Evolutionary conservation across 2,329 filamentous ascomycete species (phyloP).

Genomic region (Tolypocladium tropicale): DNA sequence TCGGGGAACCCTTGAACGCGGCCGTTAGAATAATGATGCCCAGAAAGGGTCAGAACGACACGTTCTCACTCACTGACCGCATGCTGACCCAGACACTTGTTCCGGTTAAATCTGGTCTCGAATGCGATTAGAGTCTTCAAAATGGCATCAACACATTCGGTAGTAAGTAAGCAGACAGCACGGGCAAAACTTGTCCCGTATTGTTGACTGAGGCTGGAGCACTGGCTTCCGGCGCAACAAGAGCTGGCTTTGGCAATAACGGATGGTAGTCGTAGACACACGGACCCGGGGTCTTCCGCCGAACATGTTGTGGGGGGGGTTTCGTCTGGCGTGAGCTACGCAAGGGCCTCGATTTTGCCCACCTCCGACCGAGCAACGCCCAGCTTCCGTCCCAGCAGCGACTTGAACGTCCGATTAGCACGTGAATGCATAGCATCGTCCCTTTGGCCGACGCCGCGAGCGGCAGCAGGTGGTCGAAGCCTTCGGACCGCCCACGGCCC

Average conservation of each 20-base stretch:
- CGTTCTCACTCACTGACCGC: not conserved
- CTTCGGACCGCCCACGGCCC: not conserved
- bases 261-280: not conserved
- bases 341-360: not conserved
- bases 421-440: not conserved
- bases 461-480: not conserved
- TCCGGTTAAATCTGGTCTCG: not conserved
- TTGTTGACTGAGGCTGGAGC: not conserved
- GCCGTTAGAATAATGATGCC: no score
- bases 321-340: not conserved
- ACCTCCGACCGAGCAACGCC: not conserved
- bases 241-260: not conserved
- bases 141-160: no score
- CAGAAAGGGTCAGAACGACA: not conserved
- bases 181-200: not conserved
- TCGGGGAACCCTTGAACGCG: not conserved
- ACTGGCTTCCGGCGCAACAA: not conserved
- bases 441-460: not conserved
- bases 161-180: not conserved
- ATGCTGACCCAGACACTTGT: not conserved
- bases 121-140: not conserved
- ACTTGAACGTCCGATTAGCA: not conserved
- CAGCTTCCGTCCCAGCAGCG: not conserved
- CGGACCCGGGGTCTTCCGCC: not conserved
- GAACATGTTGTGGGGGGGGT: not conserved